These are phyloP conservation scores for Corynespora cassiicola DNA, from an alignment of 2,329 filamentous ascomycete genomes.

Conservation along the genomic window DNA sequence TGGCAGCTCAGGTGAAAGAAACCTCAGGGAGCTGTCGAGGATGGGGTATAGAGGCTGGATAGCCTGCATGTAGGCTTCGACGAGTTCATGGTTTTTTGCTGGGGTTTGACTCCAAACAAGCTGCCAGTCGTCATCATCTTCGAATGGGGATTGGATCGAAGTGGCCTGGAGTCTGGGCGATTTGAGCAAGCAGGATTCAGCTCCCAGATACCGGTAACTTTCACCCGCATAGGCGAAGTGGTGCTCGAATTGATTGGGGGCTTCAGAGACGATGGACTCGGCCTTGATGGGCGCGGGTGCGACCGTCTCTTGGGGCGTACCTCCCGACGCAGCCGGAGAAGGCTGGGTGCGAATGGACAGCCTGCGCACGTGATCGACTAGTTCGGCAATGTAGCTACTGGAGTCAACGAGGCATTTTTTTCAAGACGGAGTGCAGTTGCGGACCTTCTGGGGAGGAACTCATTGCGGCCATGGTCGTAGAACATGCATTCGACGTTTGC, in stretches of 20 bases:
- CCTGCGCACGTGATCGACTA: conserved; percentile 43
- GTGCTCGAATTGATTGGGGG: conserved; percentile 40
- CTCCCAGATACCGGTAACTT: conserved; percentile 43
- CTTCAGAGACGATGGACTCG: conserved; percentile 15
- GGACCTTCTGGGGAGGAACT: conserved; percentile 38
- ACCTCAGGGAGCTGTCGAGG: conserved; percentile 32
- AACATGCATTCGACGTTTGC: conserved; percentile 43
- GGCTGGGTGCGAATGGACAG: conserved; percentile 23
- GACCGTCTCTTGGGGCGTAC: conserved; percentile 16
- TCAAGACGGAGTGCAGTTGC: conserved; percentile 5
- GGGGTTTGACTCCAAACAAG: conserved; percentile 29
- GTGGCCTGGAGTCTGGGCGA: conserved; percentile 34
- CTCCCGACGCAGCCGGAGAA: conserved; percentile 25
- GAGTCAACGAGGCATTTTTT: conserved; percentile 10
- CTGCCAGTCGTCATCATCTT: conserved; percentile 27
- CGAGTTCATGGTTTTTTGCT: conserved; percentile 34
- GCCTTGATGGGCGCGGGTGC: conserved; percentile 5
- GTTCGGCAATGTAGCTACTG: conserved; percentile 40
- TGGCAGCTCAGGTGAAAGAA: conserved; percentile 28
- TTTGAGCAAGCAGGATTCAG: conserved; percentile 39
- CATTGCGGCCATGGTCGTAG: conserved; percentile 40
- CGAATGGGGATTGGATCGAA: conserved; percentile 18
- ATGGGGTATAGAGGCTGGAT: conserved; percentile 38
- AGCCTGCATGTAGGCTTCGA: conserved; percentile 35
- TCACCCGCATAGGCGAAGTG: conserved; percentile 40